Conservation (phyloP, 768 basidiomycete species). For the Pleurotus eryngii region DNA sequence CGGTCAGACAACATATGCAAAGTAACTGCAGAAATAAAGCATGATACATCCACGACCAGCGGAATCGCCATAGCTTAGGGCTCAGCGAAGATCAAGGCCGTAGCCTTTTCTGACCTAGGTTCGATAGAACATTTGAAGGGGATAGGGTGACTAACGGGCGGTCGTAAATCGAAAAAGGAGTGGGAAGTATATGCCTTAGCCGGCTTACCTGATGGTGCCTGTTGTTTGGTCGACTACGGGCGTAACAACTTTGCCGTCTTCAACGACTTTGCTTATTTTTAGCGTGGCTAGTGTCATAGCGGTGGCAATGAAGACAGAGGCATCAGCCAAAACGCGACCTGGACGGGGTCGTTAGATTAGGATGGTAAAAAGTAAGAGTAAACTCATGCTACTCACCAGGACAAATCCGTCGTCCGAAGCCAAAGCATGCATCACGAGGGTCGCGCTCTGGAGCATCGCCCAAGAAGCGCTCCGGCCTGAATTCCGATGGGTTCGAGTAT, state of each 20-base stretch:
- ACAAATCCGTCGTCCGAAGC: conserved; percentile 39
- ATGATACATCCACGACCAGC: no score
- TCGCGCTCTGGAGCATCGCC: conserved; percentile 24
- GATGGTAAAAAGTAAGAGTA: no score
- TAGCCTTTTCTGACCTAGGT: conserved; percentile 37
- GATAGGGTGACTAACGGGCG: conserved; percentile 33
- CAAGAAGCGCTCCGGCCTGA: conserved; percentile 20
- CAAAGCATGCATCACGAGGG: conserved; percentile 37
- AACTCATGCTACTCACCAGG: not conserved
- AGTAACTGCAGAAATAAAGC: no score
- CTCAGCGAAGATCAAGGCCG: conserved; percentile 34
- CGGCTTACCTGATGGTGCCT: conserved; percentile 42
- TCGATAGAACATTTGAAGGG: conserved; percentile 38
- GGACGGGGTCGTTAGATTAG: not conserved
- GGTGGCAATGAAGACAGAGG: conserved; percentile 37
- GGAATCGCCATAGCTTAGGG: no score
- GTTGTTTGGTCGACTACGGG: conserved; percentile 38
- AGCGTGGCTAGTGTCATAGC: conserved; percentile 41
- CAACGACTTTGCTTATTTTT: conserved; percentile 29
- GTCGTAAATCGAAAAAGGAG: not conserved
- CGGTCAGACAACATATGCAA: no score
- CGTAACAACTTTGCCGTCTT: conserved; percentile 24
- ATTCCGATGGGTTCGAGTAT: conserved; percentile 17
- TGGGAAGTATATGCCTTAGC: no score
- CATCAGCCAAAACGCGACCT: conserved; percentile 38